A percentile compares a stretch with the other conserved stretches of the same genome.
These are phyloP conservation scores for Juglanconis oblonga DNA, from an alignment of 2,329 filamentous ascomycete species.

Conservation along the genomic window DNA sequence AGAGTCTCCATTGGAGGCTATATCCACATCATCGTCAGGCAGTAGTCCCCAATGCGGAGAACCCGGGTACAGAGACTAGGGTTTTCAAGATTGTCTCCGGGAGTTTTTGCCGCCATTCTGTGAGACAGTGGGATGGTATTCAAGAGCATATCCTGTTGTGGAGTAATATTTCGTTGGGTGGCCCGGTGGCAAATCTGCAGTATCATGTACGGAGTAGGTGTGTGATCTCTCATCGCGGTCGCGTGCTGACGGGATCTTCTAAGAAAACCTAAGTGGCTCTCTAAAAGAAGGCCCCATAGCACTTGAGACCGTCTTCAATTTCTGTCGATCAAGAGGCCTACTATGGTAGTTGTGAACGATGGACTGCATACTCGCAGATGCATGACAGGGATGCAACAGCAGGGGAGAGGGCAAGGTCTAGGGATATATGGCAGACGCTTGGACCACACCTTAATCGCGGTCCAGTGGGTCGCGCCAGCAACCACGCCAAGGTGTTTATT, in stretches of 20 bases:
- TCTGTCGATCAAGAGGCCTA: no score
- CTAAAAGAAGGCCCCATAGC: no score
- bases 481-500: slow-evolving; percentile 1
- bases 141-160: no score
- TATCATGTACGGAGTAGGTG: no score
- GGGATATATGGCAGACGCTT: slow-evolving; percentile 1
- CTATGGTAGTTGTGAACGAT: no score
- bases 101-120: neutral
- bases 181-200: no score
- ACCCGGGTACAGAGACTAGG: slow-evolving; percentile 5
- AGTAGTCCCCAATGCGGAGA: slow-evolving; percentile 15
- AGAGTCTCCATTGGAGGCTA: slow-evolving; percentile 7
- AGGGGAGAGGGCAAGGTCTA: neutral
- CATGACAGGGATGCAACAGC: no score
- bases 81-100: neutral
- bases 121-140: neutral
- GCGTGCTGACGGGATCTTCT: no score
- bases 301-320: no score
- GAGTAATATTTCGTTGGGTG: no score
- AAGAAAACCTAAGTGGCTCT: no score
- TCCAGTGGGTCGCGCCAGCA: slow-evolving; percentile 1
- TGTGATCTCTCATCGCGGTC: no score
- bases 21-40: slow-evolving; percentile 7
- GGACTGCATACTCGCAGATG: neutral
- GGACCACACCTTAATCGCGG: slow-evolving; percentile 11